Evolutionary conservation across 1,284 basidiomycete genomes (phyloP).

Genomic region (Fomitopsis betulina): DNA sequence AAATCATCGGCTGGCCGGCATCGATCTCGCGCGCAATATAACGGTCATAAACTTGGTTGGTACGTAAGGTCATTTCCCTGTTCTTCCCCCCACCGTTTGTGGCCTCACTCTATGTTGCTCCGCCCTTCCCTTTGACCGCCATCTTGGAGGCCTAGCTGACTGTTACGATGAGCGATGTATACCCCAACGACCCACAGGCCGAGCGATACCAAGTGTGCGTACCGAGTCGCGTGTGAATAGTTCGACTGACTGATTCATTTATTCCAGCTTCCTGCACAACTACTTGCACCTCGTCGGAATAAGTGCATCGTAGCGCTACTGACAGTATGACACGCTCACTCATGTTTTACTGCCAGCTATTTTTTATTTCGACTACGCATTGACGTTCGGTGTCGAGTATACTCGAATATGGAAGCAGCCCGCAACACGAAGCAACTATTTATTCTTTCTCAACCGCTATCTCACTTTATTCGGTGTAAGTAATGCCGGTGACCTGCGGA

Average conservation of each 20-base stretch:
- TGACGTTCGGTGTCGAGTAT: conserved; percentile 25
- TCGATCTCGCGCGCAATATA: conserved; percentile 1
- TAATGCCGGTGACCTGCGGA: background rate
- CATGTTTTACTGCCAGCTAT: conserved; percentile 15
- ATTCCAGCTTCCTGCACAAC: conserved; percentile 19
- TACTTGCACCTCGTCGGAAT: conserved; percentile 26
- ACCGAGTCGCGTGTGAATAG: background rate
- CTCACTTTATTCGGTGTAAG: conserved; percentile 25
- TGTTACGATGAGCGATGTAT: conserved; percentile 3
- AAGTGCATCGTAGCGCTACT: conserved; percentile 13
- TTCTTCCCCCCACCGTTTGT: background rate
- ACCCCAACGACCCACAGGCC: background rate
- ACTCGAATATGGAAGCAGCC: conserved; percentile 22
- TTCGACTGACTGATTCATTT: background rate
- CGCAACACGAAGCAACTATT: conserved; percentile 10
- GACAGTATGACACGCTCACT: background rate
- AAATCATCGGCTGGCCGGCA: background rate
- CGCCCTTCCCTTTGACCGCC: background rate
- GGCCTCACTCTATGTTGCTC: background rate
- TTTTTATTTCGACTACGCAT: conserved; percentile 25
- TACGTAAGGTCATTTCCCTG: background rate
- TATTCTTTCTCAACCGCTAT: conserved; percentile 27
- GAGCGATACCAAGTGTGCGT: conserved; percentile 3
- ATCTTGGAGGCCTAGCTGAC: background rate
- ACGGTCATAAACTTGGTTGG: background rate